These are phyloP conservation scores for Ensete glaucum DNA, from an alignment of 176 grass and related monocot species.

Conservation along the genomic window DNA sequence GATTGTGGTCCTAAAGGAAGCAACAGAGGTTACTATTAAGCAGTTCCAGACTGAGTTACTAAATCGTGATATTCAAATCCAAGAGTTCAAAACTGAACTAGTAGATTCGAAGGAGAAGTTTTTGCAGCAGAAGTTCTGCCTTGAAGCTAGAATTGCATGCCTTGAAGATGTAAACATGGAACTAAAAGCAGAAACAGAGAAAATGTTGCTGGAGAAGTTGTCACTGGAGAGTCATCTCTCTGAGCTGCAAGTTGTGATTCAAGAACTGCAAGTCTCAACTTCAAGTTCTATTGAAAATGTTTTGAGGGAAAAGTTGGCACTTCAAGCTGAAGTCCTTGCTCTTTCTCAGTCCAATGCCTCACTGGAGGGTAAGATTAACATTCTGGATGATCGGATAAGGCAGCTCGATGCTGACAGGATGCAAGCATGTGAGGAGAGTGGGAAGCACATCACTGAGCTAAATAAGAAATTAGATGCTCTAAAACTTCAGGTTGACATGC, in stretches of 20 bases:
- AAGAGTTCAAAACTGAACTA: constrained; percentile 37
- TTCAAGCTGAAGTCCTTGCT: constrained; percentile 40
- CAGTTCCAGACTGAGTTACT: constrained; percentile 45
- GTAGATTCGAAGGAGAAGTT: constrained; percentile 36
- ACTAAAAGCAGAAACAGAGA: constrained; percentile 42
- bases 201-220: constrained; percentile 37
- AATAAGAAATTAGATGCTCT: constrained; percentile 33
- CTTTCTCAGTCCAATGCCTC: constrained; percentile 38
- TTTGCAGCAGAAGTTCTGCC: constrained; percentile 45
- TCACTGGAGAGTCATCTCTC: constrained; percentile 30
- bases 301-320: constrained; percentile 39
- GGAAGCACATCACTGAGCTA: constrained; percentile 35
- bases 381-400: constrained; percentile 27
- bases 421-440: constrained; percentile 29
- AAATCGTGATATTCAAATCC: constrained; percentile 41
- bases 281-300: constrained; percentile 40
- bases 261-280: constrained; percentile 36
- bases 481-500: constrained; percentile 25
- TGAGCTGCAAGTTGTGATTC: constrained; percentile 42
- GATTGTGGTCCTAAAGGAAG: constrained; percentile 42
- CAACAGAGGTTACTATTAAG: constrained; percentile 33
- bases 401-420: constrained; percentile 28
- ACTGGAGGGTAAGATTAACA: constrained; percentile 32
- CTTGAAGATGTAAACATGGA: constrained; percentile 36
- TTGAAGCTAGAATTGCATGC: constrained; percentile 36